Evolutionary conservation across 1,139 yeast species (phyloP).

Genomic region (Saccharomyces pastorianus): DNA sequence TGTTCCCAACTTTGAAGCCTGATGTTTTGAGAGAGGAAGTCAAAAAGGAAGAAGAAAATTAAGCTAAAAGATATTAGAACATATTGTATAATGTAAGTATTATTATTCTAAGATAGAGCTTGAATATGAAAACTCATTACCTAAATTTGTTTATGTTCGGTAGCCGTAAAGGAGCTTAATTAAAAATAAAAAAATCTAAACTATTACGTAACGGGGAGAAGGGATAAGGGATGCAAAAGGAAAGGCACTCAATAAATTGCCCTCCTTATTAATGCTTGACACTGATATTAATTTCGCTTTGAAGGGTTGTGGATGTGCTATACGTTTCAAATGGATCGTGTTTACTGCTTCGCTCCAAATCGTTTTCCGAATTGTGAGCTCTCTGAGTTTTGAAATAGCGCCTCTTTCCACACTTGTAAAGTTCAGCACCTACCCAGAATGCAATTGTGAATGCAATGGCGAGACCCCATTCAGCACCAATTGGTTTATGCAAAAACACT

Average conservation of each 20-base stretch:
- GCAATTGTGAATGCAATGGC: conserved; percentile 56
- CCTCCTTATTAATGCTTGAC: background rate
- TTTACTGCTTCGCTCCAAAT: conserved; percentile 42
- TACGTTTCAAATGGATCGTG: conserved; percentile 58
- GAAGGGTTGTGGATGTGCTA: conserved; percentile 26
- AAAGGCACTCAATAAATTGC: background rate
- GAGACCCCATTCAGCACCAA: conserved; percentile 79
- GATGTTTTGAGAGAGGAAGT: conserved; percentile 42
- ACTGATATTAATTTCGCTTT: conserved; percentile 15
- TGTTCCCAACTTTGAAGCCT: conserved; percentile 98
- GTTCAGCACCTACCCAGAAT: conserved; percentile 55
- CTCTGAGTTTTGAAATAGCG: conserved; percentile 35
- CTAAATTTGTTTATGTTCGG: background rate
- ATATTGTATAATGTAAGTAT: background rate
- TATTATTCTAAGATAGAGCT: background rate
- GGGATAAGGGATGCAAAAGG: no score
- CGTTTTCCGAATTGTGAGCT: conserved; percentile 54
- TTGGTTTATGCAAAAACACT: conserved; percentile 69
- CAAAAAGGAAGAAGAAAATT: conserved; percentile 19
- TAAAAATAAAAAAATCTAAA: no score
- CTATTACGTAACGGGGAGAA: no score
- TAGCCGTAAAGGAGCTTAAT: background rate
- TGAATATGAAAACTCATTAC: background rate
- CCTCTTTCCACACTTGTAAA: conserved; percentile 63
- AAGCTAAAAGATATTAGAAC: background rate